Conservation (phyloP, 164 flowering plant species). For the Annona squamosa region DNA sequence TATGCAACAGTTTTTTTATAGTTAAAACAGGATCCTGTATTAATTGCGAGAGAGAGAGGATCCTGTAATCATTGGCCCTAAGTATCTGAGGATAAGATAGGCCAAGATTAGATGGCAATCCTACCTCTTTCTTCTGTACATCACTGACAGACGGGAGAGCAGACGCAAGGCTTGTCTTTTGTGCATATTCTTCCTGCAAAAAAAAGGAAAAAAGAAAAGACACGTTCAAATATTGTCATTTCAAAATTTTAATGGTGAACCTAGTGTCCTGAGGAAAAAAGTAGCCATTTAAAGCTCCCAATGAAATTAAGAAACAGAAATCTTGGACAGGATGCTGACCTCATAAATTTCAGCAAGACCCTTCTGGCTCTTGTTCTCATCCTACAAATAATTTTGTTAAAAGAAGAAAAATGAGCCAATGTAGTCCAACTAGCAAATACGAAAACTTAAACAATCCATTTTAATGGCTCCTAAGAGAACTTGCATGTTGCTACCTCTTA, state of each 20-base stretch:
- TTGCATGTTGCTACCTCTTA: background rate
- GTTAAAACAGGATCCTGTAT: background rate
- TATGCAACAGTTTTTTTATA: background rate
- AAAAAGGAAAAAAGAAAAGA: background rate
- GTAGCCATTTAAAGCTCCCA: background rate
- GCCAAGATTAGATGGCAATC: background rate
- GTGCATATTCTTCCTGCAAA: constrained; percentile 77
- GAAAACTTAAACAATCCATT: background rate
- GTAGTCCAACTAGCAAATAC: background rate
- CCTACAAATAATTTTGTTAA: constrained; percentile 35
- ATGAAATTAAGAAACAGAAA: background rate
- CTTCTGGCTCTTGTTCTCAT: constrained; percentile 92
- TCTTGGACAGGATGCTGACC: constrained; percentile 34
- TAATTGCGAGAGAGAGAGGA: background rate
- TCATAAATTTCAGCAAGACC: constrained; percentile 91
- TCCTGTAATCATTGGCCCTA: background rate
- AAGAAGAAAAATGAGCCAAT: background rate
- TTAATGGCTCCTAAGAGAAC: background rate
- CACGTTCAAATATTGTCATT: background rate
- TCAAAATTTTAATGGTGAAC: no score
- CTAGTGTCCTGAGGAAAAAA: background rate
- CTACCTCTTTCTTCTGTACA: constrained; percentile 80
- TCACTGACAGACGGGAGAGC: constrained; percentile 59
- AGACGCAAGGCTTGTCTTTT: constrained; percentile 54
- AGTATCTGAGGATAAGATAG: no score